A percentile compares a stretch with the other conserved stretches of the same genome.
phyloP scores from a whole-genome alignment of 1,139 yeast species.

The Kurtzmaniella quercitrusa region DNA sequence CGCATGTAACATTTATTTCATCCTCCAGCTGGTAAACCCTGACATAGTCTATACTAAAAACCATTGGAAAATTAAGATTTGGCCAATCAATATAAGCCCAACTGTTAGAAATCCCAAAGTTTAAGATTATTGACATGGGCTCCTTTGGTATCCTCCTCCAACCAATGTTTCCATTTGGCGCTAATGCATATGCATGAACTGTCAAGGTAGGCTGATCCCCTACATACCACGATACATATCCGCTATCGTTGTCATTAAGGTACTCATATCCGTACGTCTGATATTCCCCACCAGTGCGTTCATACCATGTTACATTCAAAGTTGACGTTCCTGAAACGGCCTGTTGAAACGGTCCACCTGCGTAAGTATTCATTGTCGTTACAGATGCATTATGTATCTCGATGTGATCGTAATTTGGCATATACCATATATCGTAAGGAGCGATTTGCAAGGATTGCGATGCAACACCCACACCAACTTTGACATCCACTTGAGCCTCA shows the following conservation, averaged over 20 bases:
- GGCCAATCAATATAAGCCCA: constrained; percentile 33
- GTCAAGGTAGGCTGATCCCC: constrained; percentile 23
- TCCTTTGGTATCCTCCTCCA: constrained; percentile 23
- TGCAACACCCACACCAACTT: constrained; percentile 17
- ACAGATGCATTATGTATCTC: constrained; percentile 17
- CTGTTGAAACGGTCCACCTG: constrained; percentile 27
- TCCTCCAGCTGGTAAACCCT: constrained; percentile 24
- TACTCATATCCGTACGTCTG: constrained; percentile 24
- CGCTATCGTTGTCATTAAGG: constrained; percentile 19
- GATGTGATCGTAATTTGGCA: constrained; percentile 23
- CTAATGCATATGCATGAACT: constrained; percentile 19
- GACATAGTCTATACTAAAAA: constrained; percentile 20
- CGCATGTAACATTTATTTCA: constrained; percentile 20
- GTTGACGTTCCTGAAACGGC: constrained; percentile 25
- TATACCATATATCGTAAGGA: constrained; percentile 27
- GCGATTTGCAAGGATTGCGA: constrained; percentile 27
- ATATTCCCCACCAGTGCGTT: constrained; percentile 16
- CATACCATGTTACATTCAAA: constrained; percentile 23
- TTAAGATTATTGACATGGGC: constrained; percentile 24
- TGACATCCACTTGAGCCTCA: constrained; percentile 20
- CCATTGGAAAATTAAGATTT: constrained; percentile 20
- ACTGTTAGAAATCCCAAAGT: constrained; percentile 24
- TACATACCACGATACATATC: constrained; percentile 25
- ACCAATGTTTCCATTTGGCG: constrained; percentile 25
- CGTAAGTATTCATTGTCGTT: constrained; percentile 25